phyloP scores from a whole-genome alignment of 768 basidiomycete genomes.

The Lepiota brunneoincarnata region DNA sequence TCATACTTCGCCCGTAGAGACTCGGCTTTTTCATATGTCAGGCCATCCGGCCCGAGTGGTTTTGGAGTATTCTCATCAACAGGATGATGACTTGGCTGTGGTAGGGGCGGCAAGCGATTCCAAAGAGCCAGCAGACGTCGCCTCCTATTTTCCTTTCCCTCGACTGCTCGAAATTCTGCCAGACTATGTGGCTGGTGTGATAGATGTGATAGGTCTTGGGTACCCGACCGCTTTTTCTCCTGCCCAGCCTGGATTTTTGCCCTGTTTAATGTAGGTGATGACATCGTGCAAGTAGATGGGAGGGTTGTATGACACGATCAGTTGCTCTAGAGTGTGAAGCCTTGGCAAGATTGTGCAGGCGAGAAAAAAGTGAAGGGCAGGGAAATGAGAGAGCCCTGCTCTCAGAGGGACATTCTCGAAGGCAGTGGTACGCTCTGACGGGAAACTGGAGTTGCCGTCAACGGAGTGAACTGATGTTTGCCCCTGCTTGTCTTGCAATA shows the following conservation, averaged over 20 bases:
- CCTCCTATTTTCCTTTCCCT: slow-evolving; percentile 63
- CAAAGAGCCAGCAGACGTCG: slow-evolving; percentile 61
- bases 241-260: neutral
- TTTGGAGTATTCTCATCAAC: slow-evolving; percentile 1
- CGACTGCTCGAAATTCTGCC: slow-evolving; percentile 58
- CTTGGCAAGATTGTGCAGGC: neutral
- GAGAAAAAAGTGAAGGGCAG: slow-evolving; percentile 12
- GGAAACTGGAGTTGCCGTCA: slow-evolving; percentile 1
- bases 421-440: slow-evolving; percentile 13
- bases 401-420: slow-evolving; percentile 33
- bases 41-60: slow-evolving; percentile 12
- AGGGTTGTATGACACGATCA: neutral
- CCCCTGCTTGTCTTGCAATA: slow-evolving; percentile 6
- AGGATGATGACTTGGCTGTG: slow-evolving; percentile 13
- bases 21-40: slow-evolving; percentile 63
- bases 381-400: slow-evolving; percentile 28
- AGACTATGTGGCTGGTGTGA: slow-evolving; percentile 49
- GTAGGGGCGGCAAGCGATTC: slow-evolving; percentile 46
- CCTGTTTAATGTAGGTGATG: slow-evolving; percentile 7
- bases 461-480: slow-evolving; percentile 5
- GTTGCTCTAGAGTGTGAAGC: neutral
- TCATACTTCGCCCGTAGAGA: slow-evolving; percentile 70
- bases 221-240: neutral
- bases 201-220: slow-evolving; percentile 30
- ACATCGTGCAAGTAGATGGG: slow-evolving; percentile 2